phyloP scores from a whole-genome alignment of 441 rosid genomes.

The Euphorbia corollata region DNA sequence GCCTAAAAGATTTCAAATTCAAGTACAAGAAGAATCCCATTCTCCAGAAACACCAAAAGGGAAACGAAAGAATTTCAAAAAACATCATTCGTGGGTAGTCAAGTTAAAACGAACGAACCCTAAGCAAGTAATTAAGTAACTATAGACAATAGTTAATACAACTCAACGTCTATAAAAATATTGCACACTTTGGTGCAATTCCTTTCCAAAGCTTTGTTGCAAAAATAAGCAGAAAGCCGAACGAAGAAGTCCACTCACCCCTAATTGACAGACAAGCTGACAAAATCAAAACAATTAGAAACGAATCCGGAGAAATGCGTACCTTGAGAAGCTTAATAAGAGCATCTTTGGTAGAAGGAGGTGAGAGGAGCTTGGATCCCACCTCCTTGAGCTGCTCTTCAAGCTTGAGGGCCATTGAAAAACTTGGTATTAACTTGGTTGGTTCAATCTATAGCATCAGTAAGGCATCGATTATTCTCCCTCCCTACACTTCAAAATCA shows the following conservation, averaged over 20 bases:
- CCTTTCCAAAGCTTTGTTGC: conserved; percentile 2
- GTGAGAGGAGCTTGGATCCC: conserved; percentile 85
- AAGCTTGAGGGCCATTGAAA: conserved; percentile 56
- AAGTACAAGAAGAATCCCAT: conserved; percentile 7
- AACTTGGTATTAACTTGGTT: conserved; percentile 4
- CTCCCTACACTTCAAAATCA: not conserved
- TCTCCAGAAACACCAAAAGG: too few relatives aligned
- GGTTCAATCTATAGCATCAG: not conserved
- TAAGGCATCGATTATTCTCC: conserved; percentile 16
- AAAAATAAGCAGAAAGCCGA: not conserved
- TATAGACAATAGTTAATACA: not conserved
- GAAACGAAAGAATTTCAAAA: not conserved
- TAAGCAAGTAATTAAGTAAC: not conserved
- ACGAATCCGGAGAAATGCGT: conserved; percentile 21
- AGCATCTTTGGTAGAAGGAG: conserved; percentile 69
- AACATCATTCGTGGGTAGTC: not conserved
- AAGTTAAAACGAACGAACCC: conserved; percentile 6
- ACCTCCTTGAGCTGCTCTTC: conserved; percentile 65
- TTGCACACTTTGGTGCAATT: conserved; percentile 4
- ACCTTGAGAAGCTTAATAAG: conserved; percentile 88
- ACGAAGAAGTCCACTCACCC: not conserved
- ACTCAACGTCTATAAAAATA: conserved; percentile 10
- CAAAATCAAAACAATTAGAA: conserved; percentile 5
- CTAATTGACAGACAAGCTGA: conserved; percentile 13
- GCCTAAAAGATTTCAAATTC: conserved; percentile 2